Percentiles rank a stretch among this genome's conserved stretches.
These are phyloP conservation scores for Wallacemonas sp. DNA, from an alignment of 208 protist species.

Conservation along the genomic window DNA sequence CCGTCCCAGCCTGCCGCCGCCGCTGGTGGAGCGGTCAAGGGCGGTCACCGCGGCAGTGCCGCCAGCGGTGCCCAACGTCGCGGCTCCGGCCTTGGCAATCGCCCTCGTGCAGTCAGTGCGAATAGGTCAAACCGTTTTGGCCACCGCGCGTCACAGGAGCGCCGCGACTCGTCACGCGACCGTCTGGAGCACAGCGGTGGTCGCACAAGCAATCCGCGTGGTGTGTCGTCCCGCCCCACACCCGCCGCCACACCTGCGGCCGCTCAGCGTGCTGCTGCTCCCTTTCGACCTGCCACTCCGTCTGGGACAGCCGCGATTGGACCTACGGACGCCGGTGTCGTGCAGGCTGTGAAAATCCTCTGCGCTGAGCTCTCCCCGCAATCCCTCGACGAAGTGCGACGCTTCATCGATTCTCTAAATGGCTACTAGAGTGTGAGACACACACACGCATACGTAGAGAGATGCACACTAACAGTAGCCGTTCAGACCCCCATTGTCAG, in stretches of 20 bases:
- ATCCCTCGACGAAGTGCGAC: constrained; percentile 63
- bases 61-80: not conserved
- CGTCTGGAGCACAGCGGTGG: not conserved
- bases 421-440: constrained; percentile 20
- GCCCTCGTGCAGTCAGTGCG: not conserved
- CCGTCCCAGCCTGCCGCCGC: constrained; percentile 13
- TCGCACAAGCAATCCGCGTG: not conserved
- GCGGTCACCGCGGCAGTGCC: not conserved
- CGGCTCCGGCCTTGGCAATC: not conserved
- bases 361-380: constrained; percentile 65
- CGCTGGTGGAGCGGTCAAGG: not conserved
- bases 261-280: not conserved
- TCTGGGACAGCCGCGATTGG: constrained; percentile 28
- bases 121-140: not conserved
- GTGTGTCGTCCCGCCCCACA: not conserved
- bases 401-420: constrained; percentile 69
- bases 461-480: no score
- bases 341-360: constrained; percentile 82
- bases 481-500: constrained; percentile 1
- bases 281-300: not conserved
- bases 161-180: constrained; percentile 6
- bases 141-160: constrained; percentile 8
- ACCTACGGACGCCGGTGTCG: constrained; percentile 70
- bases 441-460: no score
- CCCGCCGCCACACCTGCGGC: not conserved